phyloP scores from a whole-genome alignment of 1,139 yeast species.

The Hyphopichia buzzinii region DNA sequence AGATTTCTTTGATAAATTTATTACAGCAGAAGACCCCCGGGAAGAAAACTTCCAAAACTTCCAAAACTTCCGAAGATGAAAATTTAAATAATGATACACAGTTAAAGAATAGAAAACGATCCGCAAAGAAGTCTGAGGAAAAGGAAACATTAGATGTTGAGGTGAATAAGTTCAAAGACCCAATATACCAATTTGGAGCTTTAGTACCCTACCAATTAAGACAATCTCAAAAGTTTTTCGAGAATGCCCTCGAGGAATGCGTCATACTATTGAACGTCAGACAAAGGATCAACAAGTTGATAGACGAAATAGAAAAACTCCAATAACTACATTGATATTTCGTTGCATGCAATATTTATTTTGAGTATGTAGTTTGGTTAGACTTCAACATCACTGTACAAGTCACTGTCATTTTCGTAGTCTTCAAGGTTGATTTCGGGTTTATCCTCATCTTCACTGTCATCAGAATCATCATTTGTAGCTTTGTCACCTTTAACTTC shows the following conservation, averaged over 20 bases:
- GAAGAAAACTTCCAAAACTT: neutral
- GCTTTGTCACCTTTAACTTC: slow-evolving; percentile 20
- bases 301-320: slow-evolving; percentile 15
- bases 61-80: neutral
- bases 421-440: slow-evolving; percentile 42
- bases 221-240: slow-evolving; percentile 38
- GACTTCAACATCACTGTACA: slow-evolving; percentile 42
- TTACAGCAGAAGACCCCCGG: neutral
- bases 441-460: slow-evolving; percentile 24
- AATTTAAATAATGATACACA: neutral
- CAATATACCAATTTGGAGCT: slow-evolving; percentile 51
- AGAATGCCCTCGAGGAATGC: slow-evolving; percentile 23
- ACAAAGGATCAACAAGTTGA: slow-evolving; percentile 16
- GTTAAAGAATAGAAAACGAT: slow-evolving; percentile 7
- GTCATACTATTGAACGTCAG: slow-evolving; percentile 28
- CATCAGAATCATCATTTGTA: slow-evolving; percentile 11
- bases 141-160: neutral
- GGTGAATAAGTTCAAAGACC: slow-evolving; percentile 24
- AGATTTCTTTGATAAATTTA: neutral
- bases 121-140: neutral
- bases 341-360: neutral
- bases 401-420: slow-evolving; percentile 49
- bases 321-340: neutral
- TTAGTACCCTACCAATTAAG: slow-evolving; percentile 44
- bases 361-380: slow-evolving; percentile 4